A percentile compares a stretch with the other conserved stretches of the same genome.
Evolutionary conservation across 208 protist species (phyloP).

Genomic region (Kentomonas sorsogonicus): DNA sequence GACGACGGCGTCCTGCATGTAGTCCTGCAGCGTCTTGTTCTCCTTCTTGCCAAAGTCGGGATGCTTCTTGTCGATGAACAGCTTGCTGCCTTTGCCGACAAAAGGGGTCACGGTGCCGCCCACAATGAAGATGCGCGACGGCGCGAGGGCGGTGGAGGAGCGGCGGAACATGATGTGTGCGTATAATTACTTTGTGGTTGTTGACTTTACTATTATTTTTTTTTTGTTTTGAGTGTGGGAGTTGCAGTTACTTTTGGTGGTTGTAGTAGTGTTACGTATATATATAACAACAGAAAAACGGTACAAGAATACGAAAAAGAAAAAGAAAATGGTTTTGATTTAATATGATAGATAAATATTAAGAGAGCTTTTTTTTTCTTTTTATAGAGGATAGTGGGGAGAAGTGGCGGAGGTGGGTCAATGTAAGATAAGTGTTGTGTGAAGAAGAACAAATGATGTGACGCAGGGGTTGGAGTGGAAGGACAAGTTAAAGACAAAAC

Average conservation of each 20-base stretch:
- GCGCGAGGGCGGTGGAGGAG: slow-evolving; percentile 16
- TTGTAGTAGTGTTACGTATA: too few relatives aligned
- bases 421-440: background rate
- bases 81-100: slow-evolving; percentile 83
- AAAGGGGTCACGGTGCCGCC: slow-evolving; percentile 86
- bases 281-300: too few relatives aligned
- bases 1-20: slow-evolving; percentile 50
- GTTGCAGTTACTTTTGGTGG: too few relatives aligned
- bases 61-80: slow-evolving; percentile 91
- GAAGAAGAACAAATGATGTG: slow-evolving; percentile 2
- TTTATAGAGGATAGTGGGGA: background rate
- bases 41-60: slow-evolving; percentile 86
- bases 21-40: slow-evolving; percentile 76
- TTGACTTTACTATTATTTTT: slow-evolving; percentile 8
- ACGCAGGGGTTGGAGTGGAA: background rate
- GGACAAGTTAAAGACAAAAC: slow-evolving; percentile 8
- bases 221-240: slow-evolving; percentile 4
- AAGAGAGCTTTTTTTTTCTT: background rate
- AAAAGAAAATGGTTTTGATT: slow-evolving; percentile 6
- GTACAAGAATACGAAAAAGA: background rate
- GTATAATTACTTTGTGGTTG: background rate
- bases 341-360: background rate
- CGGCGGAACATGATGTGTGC: slow-evolving; percentile 25
- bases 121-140: slow-evolving; percentile 66
- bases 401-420: background rate